Conservation (phyloP, 441 rosid genomes). For the Euphorbia celastroides region DNA sequence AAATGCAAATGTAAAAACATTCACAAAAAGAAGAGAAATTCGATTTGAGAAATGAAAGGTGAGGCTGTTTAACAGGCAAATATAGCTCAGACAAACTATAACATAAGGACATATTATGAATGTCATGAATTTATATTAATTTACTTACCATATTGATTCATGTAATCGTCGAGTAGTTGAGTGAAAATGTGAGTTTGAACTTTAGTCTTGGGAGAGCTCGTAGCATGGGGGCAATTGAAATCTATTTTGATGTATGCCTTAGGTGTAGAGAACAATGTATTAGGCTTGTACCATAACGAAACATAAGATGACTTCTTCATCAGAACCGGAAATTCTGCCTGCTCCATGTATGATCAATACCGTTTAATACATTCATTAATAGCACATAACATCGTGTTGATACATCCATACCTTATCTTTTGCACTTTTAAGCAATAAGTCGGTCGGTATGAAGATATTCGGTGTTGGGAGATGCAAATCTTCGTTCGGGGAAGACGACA, state of each 20-base stretch:
- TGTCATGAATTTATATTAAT: not conserved
- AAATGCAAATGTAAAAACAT: not conserved
- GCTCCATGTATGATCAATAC: slow-evolving; percentile 20
- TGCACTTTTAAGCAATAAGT: slow-evolving; percentile 55
- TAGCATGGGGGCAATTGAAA: slow-evolving; percentile 72
- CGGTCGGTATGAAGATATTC: slow-evolving; percentile 71
- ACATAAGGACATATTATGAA: not conserved
- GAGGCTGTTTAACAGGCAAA: not conserved
- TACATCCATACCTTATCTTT: slow-evolving; percentile 48
- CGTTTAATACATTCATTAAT: slow-evolving; percentile 1
- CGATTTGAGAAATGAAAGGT: not conserved
- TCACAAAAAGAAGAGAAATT: not conserved
- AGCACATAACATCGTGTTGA: not conserved
- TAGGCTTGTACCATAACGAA: slow-evolving; percentile 85
- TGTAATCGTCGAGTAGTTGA: slow-evolving; percentile 60
- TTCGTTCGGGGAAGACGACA: slow-evolving; percentile 52
- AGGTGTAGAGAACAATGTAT: slow-evolving; percentile 65
- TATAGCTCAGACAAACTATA: not conserved
- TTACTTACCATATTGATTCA: slow-evolving; percentile 57
- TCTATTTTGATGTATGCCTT: slow-evolving; percentile 71
- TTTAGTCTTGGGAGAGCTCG: slow-evolving; percentile 58
- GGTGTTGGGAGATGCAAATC: slow-evolving; percentile 56
- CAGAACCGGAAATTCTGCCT: slow-evolving; percentile 58
- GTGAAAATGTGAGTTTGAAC: slow-evolving; percentile 62
- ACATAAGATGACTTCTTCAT: slow-evolving; percentile 59